These are phyloP conservation scores for Colletotrichum chrysophilum DNA, from an alignment of 2,329 filamentous ascomycete genomes.

Conservation along the genomic window DNA sequence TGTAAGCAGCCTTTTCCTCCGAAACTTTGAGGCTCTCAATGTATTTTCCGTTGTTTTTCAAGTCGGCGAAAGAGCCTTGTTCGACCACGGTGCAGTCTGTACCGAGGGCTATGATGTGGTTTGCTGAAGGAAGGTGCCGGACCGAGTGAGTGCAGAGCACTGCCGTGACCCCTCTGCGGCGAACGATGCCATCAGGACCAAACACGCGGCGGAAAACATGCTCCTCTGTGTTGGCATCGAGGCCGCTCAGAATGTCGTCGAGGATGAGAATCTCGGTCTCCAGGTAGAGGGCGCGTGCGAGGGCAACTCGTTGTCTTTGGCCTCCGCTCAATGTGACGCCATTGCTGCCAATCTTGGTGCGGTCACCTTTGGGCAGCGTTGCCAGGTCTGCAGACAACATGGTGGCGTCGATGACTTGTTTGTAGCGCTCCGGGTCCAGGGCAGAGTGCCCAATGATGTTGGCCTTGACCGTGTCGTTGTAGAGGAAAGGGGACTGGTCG, in stretches of 20 bases:
- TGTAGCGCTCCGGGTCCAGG: conserved; percentile 36
- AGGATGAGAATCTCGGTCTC: conserved; percentile 33
- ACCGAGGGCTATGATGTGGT: conserved; percentile 49
- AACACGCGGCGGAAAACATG: conserved; percentile 35
- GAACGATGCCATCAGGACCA: conserved; percentile 28
- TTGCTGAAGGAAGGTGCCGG: conserved; percentile 42
- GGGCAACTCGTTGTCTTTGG: conserved; percentile 30
- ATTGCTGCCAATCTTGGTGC: conserved; percentile 43
- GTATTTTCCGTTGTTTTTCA: conserved; percentile 42
- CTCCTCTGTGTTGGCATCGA: conserved; percentile 37
- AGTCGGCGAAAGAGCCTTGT: conserved; percentile 42
- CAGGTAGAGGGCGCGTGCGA: conserved; percentile 37
- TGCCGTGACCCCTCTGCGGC: conserved; percentile 26
- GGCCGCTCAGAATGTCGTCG: conserved; percentile 40
- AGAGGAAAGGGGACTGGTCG: conserved; percentile 36
- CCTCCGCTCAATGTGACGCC: conserved; percentile 49
- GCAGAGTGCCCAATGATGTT: conserved; percentile 41
- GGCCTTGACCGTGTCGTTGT: conserved; percentile 38
- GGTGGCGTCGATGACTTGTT: conserved; percentile 37
- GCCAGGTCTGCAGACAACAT: conserved; percentile 35
- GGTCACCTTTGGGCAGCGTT: conserved; percentile 37
- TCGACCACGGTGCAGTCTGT: conserved; percentile 43
- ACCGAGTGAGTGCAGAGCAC: conserved; percentile 45
- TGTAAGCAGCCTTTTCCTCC: conserved; percentile 19
- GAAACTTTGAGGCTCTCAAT: conserved; percentile 41